Evolutionary conservation across 164 flowering plant species (phyloP), one percentile per base, ranked within the genome.

Genomic region (Magnolia officinalis): DNA sequence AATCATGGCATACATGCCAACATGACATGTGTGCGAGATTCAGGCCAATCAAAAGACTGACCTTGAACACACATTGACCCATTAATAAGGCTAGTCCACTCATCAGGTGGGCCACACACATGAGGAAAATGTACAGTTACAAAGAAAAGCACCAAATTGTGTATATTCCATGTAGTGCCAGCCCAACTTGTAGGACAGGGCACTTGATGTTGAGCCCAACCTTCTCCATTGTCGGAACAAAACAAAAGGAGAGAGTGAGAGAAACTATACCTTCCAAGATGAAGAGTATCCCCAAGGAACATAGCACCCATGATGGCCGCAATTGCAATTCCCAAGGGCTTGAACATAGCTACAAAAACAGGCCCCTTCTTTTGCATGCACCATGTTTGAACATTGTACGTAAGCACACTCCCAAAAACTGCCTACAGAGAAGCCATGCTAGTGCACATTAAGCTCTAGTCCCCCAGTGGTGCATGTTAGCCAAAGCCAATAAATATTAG

Each of bases 261-360:
- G 29, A 72, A 64, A 26, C 2, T 7, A 8, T 85, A 89, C 90
- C 93, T 84, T 65, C 90, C 93, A 52, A 86, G 73, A 78, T 82
- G 75, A 49, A 90, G 89, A 50, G 80, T 75, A 14, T 85, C 86
- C 0, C 88, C 88, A 52, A 90, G 86, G 76, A 89, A 87, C 2
- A 78, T 61, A 66, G 81, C 78, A 26, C 85, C 80, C 80, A 90
- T 45, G 7, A 67, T 58, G 4, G 80, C 87, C 8, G 91, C 90
- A 77, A 90, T 73, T 37, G 63, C 86, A 26, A 88, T 84, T 1
- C 84, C 78, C 55, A 86, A 49, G 1, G 93, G 91, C 80, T 66
- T 83, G 83, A 86, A 90, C 79, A 87, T 74, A 31, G 88, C 81
- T 2, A 87, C 84, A 78, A 76, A 89, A 6, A 85, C 73, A n/a